Percentiles rank a stretch among this genome's conserved stretches.
Evolutionary conservation across 108 stramenopile species (phyloP).

Genomic region (Licmophora abbreviata): DNA sequence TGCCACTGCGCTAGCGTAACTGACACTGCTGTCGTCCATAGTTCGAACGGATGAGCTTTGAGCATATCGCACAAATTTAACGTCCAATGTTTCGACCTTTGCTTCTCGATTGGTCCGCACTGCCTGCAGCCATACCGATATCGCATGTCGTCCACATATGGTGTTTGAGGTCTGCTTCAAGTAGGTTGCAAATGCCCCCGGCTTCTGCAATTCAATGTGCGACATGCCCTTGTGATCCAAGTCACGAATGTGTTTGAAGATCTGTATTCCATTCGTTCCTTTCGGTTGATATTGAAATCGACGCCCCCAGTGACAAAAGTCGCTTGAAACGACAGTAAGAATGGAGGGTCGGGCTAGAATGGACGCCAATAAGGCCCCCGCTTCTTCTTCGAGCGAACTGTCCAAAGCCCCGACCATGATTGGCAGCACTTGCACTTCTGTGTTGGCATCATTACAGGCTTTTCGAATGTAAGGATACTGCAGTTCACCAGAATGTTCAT

Average conservation of each 20-base stretch:
- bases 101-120: conserved; percentile 14
- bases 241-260: conserved; percentile 46
- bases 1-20: conserved; percentile 80
- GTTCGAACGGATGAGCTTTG: conserved; percentile 49
- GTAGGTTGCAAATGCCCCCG: conserved; percentile 82
- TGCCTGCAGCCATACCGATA: conserved; percentile 69
- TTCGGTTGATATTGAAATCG: conserved; percentile 39
- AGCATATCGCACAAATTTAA: conserved; percentile 76
- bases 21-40: conserved; percentile 65
- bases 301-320: conserved; percentile 78
- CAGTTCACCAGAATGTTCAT: conserved; percentile 85
- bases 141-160: conserved; percentile 79
- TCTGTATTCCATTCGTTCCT: conserved; percentile 13
- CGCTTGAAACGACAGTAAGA: conserved; percentile 59
- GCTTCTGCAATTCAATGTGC: conserved; percentile 58
- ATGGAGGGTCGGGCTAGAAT: conserved; percentile 43
- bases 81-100: conserved; percentile 22
- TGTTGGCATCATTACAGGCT: conserved; percentile 16
- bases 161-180: conserved; percentile 67
- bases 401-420: conserved; percentile 74
- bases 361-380: conserved; percentile 47
- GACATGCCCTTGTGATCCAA: conserved; percentile 75
- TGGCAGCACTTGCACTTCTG: conserved; percentile 46
- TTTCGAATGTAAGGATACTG: conserved; percentile 80
- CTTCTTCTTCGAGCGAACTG: conserved; percentile 29